Evolutionary conservation across 768 basidiomycete species (phyloP).

Genomic region (Podaxis carcinomalis): DNA sequence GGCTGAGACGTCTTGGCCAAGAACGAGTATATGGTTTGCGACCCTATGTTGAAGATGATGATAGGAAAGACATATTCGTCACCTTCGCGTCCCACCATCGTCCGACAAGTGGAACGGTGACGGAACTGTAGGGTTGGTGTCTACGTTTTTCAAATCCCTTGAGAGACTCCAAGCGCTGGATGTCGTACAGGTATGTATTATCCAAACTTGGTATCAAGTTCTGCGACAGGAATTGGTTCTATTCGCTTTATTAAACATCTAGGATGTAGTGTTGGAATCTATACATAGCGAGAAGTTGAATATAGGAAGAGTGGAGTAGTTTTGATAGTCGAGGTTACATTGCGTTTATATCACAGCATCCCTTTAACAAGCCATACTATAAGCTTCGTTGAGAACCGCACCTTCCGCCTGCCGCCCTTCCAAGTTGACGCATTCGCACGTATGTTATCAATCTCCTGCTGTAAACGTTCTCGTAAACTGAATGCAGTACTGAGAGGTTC

Average conservation of each 20-base stretch:
- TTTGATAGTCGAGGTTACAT: not conserved
- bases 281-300: not conserved
- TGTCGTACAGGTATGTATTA: not conserved
- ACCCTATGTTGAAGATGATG: not conserved
- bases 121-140: not conserved
- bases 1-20: no score
- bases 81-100: not conserved
- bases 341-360: conserved; percentile 46
- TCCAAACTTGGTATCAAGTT: not conserved
- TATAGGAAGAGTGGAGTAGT: not conserved
- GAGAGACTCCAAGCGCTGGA: not conserved
- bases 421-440: conserved; percentile 48
- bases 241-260: not conserved
- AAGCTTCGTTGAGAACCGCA: conserved; percentile 59
- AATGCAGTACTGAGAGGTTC: not conserved
- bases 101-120: not conserved
- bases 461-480: conserved; percentile 41
- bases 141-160: no score
- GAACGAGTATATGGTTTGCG: no score
- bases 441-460: conserved; percentile 50
- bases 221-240: not conserved
- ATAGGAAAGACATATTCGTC: not conserved
- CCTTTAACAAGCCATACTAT: conserved; percentile 63
- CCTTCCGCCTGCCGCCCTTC: conserved; percentile 53
- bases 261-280: not conserved